Evolutionary conservation across 1,284 basidiomycete species (phyloP), one percentile per base, ranked within the genome.

Genomic region (Moniliella sp.): DNA sequence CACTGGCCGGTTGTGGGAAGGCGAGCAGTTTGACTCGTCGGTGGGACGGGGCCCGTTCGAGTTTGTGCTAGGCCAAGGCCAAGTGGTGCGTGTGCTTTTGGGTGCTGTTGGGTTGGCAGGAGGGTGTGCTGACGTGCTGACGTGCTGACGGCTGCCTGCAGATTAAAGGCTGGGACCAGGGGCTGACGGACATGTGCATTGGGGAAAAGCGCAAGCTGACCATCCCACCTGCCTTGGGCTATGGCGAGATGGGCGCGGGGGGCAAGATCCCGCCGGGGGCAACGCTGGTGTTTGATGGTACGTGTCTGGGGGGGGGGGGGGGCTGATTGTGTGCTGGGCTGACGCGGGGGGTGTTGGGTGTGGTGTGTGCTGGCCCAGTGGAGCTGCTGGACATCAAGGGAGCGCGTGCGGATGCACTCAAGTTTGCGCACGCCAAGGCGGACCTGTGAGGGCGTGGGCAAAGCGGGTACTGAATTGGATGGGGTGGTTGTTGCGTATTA

Each of bases 161-260:
- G 9, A 4, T 11, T 21, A 17, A 13, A 44, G 80, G 64, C 1
- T 65, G 64, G 64, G 64, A 65, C 35, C 43, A 55, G 26, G 63
- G 68, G 11, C 50, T 70, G 11, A 46, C 66, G 11, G 66, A 75
- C 48, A 86, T 91, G 77, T 93, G 86, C 61, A 57, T 79, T 19
- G 69, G 72, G 37, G 86, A 94, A 67, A 84, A 83, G 67, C 75
- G 86, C 28, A 79, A 69, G n/a, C 69, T 93, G 30, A 45, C 48
- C 36, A 52, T 57, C 39, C 45, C 50, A 0, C 43, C 49, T 3
- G 9, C 32, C 40, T 37, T 43, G 18, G 48, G 44, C 5, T 31
- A 52, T 78, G 83, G 83, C 28, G 62, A 69, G 2, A 70, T 76
- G 25, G 80, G 79, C 3, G 74, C 75, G 38, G 78, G 78, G 78